Evolutionary conservation across 805 yeast species (phyloP).

Genomic region (Kuraishia cidri): DNA sequence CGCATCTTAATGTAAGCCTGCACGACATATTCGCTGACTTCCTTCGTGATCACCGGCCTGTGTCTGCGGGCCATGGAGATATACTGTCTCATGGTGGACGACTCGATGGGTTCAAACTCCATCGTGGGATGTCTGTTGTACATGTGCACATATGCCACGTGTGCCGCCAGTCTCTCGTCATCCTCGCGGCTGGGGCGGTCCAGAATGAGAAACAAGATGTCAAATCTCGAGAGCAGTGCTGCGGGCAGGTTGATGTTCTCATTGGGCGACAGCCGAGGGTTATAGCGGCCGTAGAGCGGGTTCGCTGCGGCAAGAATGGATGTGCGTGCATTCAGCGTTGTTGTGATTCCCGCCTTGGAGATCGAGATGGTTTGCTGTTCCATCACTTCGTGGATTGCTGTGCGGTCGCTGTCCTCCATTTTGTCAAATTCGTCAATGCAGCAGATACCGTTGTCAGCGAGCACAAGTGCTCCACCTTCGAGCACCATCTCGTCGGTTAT

Average conservation of each 20-base stretch:
- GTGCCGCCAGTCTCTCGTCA: slow-evolving; percentile 84
- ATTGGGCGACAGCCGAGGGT: slow-evolving; percentile 81
- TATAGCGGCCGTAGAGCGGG: slow-evolving; percentile 92
- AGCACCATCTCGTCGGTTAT: slow-evolving; percentile 98
- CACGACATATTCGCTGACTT: slow-evolving; percentile 81
- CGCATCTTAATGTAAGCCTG: slow-evolving; percentile 84
- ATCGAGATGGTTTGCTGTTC: slow-evolving; percentile 98
- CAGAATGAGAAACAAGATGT: slow-evolving; percentile 77
- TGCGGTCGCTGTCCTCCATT: slow-evolving; percentile 95
- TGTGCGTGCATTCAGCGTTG: slow-evolving; percentile 91
- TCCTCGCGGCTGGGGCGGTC: slow-evolving; percentile 75
- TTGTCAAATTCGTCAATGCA: slow-evolving; percentile 99
- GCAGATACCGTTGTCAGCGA: slow-evolving; percentile 96
- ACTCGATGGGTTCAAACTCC: slow-evolving; percentile 69
- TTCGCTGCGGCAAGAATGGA: slow-evolving; percentile 98
- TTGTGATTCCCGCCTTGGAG: slow-evolving; percentile 95
- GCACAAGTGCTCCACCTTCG: slow-evolving; percentile 96
- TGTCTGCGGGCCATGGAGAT: slow-evolving; percentile 77
- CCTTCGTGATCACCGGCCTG: slow-evolving; percentile 78
- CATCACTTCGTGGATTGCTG: slow-evolving; percentile 99
- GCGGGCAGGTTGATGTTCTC: slow-evolving; percentile 97
- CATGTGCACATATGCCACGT: slow-evolving; percentile 95
- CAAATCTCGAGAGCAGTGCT: slow-evolving; percentile 91
- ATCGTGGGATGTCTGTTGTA: slow-evolving; percentile 77
- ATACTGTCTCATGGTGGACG: slow-evolving; percentile 76